phyloP scores from a whole-genome alignment of 2,329 filamentous ascomycete genomes.

The Zymoseptoria tritici region DNA sequence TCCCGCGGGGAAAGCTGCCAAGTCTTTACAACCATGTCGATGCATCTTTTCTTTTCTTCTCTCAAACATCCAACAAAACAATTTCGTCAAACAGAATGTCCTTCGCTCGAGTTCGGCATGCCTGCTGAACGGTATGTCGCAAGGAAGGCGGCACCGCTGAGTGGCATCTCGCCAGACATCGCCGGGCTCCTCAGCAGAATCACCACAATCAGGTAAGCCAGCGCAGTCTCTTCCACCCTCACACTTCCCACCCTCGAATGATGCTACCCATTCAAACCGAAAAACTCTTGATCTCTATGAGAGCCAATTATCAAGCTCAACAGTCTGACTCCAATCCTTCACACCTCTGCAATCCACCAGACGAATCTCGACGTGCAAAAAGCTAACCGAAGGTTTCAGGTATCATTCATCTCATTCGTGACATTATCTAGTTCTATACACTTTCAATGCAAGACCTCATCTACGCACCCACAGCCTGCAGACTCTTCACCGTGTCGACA shows the following conservation, averaged over 20 bases:
- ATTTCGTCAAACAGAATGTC: background rate
- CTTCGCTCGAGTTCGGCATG: too few species aligned
- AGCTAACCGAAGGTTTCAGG: background rate
- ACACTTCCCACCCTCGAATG: conserved; percentile 10
- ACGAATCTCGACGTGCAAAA: background rate
- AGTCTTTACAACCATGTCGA: background rate
- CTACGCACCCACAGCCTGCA: conserved; percentile 49
- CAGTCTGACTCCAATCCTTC: conserved; percentile 38
- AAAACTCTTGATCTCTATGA: conserved; percentile 33
- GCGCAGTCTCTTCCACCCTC: background rate
- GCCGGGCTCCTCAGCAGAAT: too few species aligned
- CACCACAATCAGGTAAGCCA: conserved; percentile 2
- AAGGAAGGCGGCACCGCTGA: too few species aligned
- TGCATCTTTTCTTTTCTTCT: conserved; percentile 1
- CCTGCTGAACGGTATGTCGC: too few species aligned
- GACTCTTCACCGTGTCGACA: conserved; percentile 54
- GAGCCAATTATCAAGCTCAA: conserved; percentile 46
- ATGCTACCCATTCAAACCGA: conserved; percentile 32
- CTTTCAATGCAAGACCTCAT: background rate
- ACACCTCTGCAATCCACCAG: background rate
- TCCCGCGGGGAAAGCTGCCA: too few species aligned
- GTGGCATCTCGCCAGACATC: too few species aligned
- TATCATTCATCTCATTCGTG: background rate
- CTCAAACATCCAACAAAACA: background rate
- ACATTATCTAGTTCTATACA: background rate